Base-by-base conservation (phyloP, 1,139 yeast species). In the Geotrichum macrosporum region DNA sequence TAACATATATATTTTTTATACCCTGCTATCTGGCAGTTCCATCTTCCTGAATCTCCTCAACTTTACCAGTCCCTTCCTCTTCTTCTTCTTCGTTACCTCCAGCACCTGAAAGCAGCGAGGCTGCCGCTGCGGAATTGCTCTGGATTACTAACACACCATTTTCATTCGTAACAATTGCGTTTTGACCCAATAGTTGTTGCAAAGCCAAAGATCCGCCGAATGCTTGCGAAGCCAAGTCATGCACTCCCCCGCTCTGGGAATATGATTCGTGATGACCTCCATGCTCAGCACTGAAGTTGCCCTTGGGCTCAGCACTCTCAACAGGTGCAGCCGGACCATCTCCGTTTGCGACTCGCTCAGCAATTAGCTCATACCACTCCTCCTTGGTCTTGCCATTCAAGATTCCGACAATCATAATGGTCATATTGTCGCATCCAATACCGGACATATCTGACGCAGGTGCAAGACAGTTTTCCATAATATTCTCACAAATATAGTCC, bases 401-500 rank as follows among this genome's bases (percentile, higher is more conserved):
- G 51, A 92, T 69, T 3, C 96, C 97, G 47, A 92, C 95, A 58
- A 92, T 79, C 55, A 85, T 77, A 52, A 89, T 84, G 41, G 96
- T 87, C 98, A 92, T 92, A 69, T 92, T 92, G 71, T 92, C 98
- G 70, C 98, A 92, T 32, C 98, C 98, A 58, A 92, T 84, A 47
- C 97, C 98, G 10, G 92, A 78, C 48, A 95, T 95, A 57, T 84
- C 92, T 27, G 88, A 78, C 40, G 86, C 84, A 57, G 97, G 96
- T 9, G 98, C 96, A 60, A 95, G 77, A 69, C 98, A 92, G 58
- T 89, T 85, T 63, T 92, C 96, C 82, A 92, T 87, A 61, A 92
- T 76, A 53, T 81, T 82, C 62, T 92, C 96, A 61, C 95, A 81
- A 55, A 92, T 89, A 52, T 78, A 78, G 26, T 76, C 76, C 48